These are phyloP conservation scores for Raffaelea albimanens DNA, from an alignment of 2,329 filamentous ascomycete genomes.

Conservation along the genomic window DNA sequence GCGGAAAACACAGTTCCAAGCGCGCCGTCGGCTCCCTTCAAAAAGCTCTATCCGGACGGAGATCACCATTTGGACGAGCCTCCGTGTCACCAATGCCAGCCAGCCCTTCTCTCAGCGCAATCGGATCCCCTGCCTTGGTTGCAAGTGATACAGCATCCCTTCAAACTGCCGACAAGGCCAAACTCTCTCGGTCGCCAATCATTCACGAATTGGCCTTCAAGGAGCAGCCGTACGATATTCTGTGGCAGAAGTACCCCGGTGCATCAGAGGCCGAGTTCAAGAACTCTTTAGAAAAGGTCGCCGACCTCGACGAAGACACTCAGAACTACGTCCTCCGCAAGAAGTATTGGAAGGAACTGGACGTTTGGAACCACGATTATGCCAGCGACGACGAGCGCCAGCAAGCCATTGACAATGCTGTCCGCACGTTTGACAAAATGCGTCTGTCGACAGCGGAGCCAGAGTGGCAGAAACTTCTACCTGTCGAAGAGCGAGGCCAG, in stretches of 20 bases:
- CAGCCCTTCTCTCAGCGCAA: constrained; percentile 46
- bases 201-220: constrained; percentile 52
- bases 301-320: constrained; percentile 35
- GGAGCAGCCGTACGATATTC: constrained; percentile 38
- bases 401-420: constrained; percentile 50
- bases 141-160: constrained; percentile 41
- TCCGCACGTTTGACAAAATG: constrained; percentile 50
- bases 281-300: constrained; percentile 47
- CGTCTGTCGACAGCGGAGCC: constrained; percentile 45
- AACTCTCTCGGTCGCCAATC: constrained; percentile 35
- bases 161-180: constrained; percentile 39
- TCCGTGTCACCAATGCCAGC: constrained; percentile 30
- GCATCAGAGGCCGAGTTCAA: constrained; percentile 42
- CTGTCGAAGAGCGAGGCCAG: constrained; percentile 46
- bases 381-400: constrained; percentile 44
- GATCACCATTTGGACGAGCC: constrained; percentile 11
- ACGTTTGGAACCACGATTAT: constrained; percentile 55
- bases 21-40: constrained; percentile 12
- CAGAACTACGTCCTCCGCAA: constrained; percentile 48
- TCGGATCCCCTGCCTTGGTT: constrained; percentile 42
- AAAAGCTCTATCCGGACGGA: constrained; percentile 11
- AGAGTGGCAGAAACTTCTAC: constrained; percentile 53
- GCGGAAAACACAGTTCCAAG: constrained; percentile 13
- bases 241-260: constrained; percentile 41
- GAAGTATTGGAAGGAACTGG: constrained; percentile 52